Evolutionary conservation across 208 protist genomes (phyloP).

Genomic region (Zelonia costaricensis): DNA sequence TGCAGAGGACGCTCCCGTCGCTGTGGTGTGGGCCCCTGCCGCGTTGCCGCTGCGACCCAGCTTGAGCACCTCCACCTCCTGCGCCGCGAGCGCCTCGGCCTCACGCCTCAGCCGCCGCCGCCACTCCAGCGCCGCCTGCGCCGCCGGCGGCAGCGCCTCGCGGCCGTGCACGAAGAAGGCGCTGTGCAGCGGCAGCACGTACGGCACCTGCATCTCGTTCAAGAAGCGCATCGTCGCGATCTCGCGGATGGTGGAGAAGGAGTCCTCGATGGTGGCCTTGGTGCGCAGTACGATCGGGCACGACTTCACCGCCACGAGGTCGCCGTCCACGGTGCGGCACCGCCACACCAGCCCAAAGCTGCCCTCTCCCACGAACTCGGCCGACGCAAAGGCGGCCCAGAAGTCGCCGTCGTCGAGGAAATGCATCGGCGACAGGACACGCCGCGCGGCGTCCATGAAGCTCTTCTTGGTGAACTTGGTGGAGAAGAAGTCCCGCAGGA

Average conservation of each 20-base stretch:
- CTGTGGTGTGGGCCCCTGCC: neutral
- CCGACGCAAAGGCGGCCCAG: conserved; percentile 68
- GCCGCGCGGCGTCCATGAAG: conserved; percentile 50
- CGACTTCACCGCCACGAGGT: conserved; percentile 84
- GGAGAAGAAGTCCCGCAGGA: conserved; percentile 53
- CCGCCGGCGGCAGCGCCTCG: conserved; percentile 68
- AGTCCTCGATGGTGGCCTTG: conserved; percentile 71
- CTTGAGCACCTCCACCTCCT: conserved; percentile 28
- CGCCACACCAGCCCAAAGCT: conserved; percentile 89
- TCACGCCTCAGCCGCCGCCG: conserved; percentile 26
- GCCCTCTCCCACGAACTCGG: conserved; percentile 82
- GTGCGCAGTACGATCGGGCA: conserved; percentile 69
- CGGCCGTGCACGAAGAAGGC: conserved; percentile 65
- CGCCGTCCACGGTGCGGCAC: conserved; percentile 68
- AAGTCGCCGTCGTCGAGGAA: conserved; percentile 61
- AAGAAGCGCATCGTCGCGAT: conserved; percentile 85
- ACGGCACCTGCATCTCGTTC: conserved; percentile 76
- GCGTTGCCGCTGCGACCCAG: conserved; percentile 12
- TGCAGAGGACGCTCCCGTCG: neutral
- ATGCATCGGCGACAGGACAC: conserved; percentile 64
- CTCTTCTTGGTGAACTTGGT: conserved; percentile 45
- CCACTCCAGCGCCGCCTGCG: conserved; percentile 44
- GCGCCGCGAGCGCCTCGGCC: conserved; percentile 35
- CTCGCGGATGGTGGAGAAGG: conserved; percentile 76
- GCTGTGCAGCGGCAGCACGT: conserved; percentile 81